Conservation (phyloP, 176 grass and related monocot genomes). For the Aegilops speltoides region DNA sequence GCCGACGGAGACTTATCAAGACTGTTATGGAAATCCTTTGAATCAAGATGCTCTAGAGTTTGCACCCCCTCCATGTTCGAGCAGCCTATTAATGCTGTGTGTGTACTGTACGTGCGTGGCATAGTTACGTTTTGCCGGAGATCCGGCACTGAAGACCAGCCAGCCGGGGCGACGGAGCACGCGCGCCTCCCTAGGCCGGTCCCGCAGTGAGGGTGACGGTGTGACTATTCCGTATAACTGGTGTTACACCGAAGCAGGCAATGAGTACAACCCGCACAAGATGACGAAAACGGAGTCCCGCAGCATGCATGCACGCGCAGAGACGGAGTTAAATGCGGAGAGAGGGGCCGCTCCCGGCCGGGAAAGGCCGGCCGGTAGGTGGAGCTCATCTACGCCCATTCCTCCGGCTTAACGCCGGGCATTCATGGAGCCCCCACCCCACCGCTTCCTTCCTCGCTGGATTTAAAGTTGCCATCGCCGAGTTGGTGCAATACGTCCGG, state of each 20-base stretch:
- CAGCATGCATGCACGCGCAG: background rate
- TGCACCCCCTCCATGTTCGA: no score
- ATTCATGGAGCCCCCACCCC: background rate
- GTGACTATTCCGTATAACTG: background rate
- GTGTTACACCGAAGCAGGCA: background rate
- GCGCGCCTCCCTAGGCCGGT: background rate
- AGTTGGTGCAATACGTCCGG: background rate
- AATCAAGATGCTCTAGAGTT: no score
- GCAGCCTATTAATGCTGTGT: background rate
- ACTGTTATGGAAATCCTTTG: no score
- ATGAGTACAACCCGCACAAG: background rate
- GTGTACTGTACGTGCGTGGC: background rate
- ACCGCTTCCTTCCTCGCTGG: background rate
- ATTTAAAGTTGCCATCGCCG: background rate
- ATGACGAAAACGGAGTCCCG: background rate
- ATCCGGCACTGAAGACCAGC: background rate
- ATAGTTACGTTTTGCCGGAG: background rate
- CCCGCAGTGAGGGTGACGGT: background rate
- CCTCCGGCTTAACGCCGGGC: slow-evolving; percentile 1
- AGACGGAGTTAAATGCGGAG: background rate
- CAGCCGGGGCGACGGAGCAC: background rate
- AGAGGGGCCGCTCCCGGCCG: background rate
- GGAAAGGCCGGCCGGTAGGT: background rate
- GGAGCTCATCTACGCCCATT: background rate
- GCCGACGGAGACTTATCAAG: no score